Evolutionary conservation across 148 eudicot species (phyloP), one percentile per base, ranked within the genome.

Genomic region (Cornus suecica): DNA sequence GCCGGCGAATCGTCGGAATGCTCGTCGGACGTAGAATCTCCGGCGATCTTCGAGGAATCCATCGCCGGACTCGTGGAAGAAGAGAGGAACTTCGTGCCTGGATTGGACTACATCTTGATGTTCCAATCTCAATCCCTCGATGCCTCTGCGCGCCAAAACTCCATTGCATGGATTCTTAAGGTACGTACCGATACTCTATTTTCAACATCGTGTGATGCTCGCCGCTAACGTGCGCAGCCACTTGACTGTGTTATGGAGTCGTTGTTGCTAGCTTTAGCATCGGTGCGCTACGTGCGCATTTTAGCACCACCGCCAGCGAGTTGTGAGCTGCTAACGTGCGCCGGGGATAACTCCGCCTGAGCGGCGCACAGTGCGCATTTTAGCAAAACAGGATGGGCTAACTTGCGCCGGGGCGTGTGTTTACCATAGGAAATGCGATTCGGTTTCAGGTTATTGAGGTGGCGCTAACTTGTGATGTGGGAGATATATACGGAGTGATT

Each of bases 121-220:
- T 56, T 78, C 74, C 86, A 69, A 28, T 77, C 82, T 52, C 83
- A 71, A 66, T 68, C 85, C 9, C 20, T 78, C 0, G 90, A 90
- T 15, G 80, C 87, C 14, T 92, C 91, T 15, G 83, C 86, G 58
- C 90, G 98, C 29, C 84, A 87, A 69, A 84, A 80, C 24, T 89
- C 88, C 1, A 87, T 94, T 61, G 81, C 90, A 37, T 94, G 98
- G 98, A 94, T 94, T 77, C 88, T 90, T 74, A 90, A 94, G 98
- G 98, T 94, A 52, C 22, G 2, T 51, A 94, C 58, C 16, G 45
- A 27, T 25, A 25, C 60, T 48, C 27, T 15, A 45, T 60, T 7
- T 24, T 67, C 24, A 22, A 20, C 24, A 9, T 74, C 76, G 41
- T 64, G 10, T 8, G 15, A 41, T n/a, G 9, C 45, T 32, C 75